Evolutionary conservation across 169 alveolate species (phyloP).

Genomic region (Besnoitia besnoiti): DNA sequence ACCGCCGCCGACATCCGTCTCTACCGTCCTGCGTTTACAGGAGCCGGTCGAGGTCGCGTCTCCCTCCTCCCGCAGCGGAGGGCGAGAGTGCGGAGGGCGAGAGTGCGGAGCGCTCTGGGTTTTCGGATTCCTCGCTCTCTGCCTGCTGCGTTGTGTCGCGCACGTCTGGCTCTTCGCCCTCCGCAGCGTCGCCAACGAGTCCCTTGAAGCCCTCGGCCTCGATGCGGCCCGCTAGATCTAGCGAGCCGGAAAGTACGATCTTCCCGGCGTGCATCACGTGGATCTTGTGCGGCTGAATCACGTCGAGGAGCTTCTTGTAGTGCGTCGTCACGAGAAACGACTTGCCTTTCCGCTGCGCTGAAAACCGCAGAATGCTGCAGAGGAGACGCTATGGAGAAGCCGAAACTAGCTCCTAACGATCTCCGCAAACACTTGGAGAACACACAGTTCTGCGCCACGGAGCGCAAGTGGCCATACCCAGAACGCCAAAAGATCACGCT

Average conservation of each 20-base stretch:
- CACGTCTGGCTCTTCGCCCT: background rate
- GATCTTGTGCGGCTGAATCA: conserved; percentile 71
- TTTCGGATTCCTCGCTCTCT: background rate
- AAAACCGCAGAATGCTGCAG: background rate
- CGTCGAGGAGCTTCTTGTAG: conserved; percentile 76
- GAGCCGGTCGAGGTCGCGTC: conserved; percentile 28
- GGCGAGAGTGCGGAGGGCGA: conserved; percentile 30
- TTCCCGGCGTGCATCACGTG: conserved; percentile 77
- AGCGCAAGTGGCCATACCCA: no score
- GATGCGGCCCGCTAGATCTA: conserved; percentile 69
- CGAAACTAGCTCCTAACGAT: no score
- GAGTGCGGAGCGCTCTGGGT: background rate
- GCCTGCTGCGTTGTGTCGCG: background rate
- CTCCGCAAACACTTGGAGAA: no score
- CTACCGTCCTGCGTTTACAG: no score
- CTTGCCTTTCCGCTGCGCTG: conserved; percentile 62
- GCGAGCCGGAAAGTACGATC: conserved; percentile 72
- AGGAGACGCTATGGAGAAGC: no score
- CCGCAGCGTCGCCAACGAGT: conserved; percentile 54
- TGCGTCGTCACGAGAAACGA: conserved; percentile 77
- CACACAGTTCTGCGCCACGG: no score
- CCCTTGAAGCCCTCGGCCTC: conserved; percentile 72
- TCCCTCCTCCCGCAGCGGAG: conserved; percentile 42
- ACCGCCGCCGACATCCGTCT: no score
- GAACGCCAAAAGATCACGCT: no score